Conservation (phyloP, 73 alveolate species). For the Halteria grandinella region DNA sequence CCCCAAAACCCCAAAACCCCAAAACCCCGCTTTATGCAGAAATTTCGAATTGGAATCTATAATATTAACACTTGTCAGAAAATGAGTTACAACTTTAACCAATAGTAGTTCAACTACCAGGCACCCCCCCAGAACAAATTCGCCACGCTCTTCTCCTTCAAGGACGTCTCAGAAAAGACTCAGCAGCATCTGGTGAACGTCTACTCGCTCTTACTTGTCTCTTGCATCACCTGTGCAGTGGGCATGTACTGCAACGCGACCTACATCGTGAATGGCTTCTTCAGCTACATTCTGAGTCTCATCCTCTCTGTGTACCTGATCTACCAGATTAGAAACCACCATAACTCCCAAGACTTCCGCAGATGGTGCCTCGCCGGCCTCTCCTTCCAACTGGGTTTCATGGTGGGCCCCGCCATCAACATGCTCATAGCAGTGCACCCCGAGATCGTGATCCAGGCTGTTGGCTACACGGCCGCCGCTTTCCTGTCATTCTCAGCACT, state of each 20-base stretch:
- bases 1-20: too few relatives aligned
- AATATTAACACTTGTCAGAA: too few relatives aligned
- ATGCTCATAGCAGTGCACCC: conserved; percentile 41
- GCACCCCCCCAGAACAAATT: background rate
- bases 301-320: conserved; percentile 4
- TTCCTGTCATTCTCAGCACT: conserved; percentile 69
- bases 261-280: background rate
- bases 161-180: conserved; percentile 41
- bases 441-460: conserved; percentile 58
- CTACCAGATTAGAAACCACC: background rate
- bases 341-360: background rate
- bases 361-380: conserved; percentile 19
- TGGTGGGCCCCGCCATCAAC: conserved; percentile 40
- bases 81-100: too few relatives aligned
- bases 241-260: conserved; percentile 29
- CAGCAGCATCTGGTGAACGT: conserved; percentile 22
- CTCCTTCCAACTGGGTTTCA: conserved; percentile 35
- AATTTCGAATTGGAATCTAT: too few relatives aligned
- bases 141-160: background rate
- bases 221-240: conserved; percentile 20
- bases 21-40: too few relatives aligned
- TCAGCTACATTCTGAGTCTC: background rate
- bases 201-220: background rate
- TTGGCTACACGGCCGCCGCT: conserved; percentile 59
- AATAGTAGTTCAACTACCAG: too few relatives aligned